These are phyloP conservation scores for Casuarina equisetifolia DNA, from an alignment of 306 rosid species.

Conservation along the genomic window DNA sequence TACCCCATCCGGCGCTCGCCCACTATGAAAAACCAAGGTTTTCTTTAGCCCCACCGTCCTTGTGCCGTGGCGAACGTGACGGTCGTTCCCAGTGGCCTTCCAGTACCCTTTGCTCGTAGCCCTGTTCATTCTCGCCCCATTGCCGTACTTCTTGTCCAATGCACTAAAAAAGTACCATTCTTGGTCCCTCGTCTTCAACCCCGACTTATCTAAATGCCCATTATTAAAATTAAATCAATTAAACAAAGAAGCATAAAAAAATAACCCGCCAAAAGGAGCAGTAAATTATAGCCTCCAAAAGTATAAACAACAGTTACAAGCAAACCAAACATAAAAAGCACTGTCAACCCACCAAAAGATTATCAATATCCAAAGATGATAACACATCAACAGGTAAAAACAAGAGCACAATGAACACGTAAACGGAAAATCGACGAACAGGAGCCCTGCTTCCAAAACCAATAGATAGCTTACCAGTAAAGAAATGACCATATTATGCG, in stretches of 20 bases:
- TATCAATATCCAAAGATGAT: not conserved
- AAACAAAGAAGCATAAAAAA: not conserved
- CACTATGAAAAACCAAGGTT: conserved; percentile 94
- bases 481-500: conserved; percentile 1
- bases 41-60: conserved; percentile 83
- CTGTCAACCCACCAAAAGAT: not conserved
- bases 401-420: not conserved
- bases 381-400: not conserved
- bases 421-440: not conserved
- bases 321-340: not conserved
- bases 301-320: not conserved
- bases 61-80: conserved; percentile 66
- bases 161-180: conserved; percentile 98
- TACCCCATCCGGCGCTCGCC: conserved; percentile 91
- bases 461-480: not conserved
- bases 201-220: conserved; percentile 69
- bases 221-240: conserved; percentile 1
- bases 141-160: conserved; percentile 95
- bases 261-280: conserved; percentile 1
- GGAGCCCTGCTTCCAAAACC: not conserved
- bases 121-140: conserved; percentile 99
- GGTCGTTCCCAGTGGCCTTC: conserved; percentile 98
- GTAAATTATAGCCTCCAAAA: not conserved
- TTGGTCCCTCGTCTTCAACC: conserved; percentile 98
- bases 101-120: conserved; percentile 91